Evolutionary conservation across 116 monocot species (phyloP), one percentile per base, ranked within the genome.

Genomic region (Trichopus zeylanicus): DNA sequence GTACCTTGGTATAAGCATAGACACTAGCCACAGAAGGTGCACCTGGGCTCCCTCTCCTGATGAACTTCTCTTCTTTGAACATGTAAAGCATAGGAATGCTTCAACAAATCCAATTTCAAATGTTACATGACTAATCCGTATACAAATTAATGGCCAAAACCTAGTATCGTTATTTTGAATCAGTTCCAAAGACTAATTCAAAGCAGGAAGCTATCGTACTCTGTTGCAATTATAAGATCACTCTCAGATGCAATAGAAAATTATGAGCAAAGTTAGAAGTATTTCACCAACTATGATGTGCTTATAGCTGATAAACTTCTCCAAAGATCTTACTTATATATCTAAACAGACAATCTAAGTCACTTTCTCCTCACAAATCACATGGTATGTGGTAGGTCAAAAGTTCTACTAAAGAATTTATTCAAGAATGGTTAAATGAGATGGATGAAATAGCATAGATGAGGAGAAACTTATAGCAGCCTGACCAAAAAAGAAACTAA

Each of bases 71-170:
- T 68, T 87, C 91, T 72, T 91, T 91, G 65, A 79, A 87, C 63
- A 97, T 91, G 70, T 97, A 97, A 12, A 97, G 77, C 97, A 97
- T 97, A 24, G 97, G 97, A 57, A 97, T 85, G 47, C 97, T 91
- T 97, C 39, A 87, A 88, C 49, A 97, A 56, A 72, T 97, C 97
- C 24, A 97, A 75, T 58, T 64, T 91, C 38, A 97, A 91, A 91
- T 97, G 77, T 29, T 29, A 30, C 4, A 33, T 53, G 25, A 47
- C 37, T 18, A 48, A n/a, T 27, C n/a, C 21, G 22, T 18, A 11
- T 49, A 7, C 6, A 8, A 49, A 24, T 5, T 49, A 20, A n/a
- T n/a, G 42, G n/a, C 13, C 8, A 9, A 42, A n/a, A n/a, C n/a
- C n/a, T n/a, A n/a, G n/a, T 21, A 49, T 21, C 8, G 15, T 4